phyloP scores from a whole-genome alignment of 257 asterid genomes.

The Solanum corneliomulleri region DNA sequence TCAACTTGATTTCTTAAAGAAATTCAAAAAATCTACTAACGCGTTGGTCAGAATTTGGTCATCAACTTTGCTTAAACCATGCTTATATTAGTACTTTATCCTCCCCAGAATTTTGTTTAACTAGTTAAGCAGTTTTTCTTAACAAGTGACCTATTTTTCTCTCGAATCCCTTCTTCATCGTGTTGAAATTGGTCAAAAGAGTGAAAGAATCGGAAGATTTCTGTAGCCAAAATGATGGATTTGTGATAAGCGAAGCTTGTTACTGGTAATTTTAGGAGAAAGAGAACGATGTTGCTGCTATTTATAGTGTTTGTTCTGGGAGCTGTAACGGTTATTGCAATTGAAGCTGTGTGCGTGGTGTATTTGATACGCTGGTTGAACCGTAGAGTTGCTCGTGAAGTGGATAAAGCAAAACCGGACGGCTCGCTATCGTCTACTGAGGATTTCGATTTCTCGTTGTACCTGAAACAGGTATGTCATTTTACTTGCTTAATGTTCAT shows the following conservation, averaged over 20 bases:
- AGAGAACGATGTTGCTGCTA: background rate
- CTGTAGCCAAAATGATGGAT: background rate
- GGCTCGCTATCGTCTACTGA: slow-evolving; percentile 4
- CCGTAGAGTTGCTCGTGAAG: slow-evolving; percentile 26
- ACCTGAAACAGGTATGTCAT: slow-evolving; percentile 46
- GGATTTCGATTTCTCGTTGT: slow-evolving; percentile 30
- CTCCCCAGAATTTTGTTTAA: background rate
- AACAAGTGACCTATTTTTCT: background rate
- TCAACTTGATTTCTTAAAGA: background rate
- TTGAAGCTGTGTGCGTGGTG: slow-evolving; percentile 46
- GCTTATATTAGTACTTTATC: background rate
- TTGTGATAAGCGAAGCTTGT: background rate
- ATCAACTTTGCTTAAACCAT: background rate
- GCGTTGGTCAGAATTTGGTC: background rate
- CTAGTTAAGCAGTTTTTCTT: background rate
- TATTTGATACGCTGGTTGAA: slow-evolving; percentile 44
- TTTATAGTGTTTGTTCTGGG: slow-evolving; percentile 48
- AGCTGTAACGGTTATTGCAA: slow-evolving; percentile 41
- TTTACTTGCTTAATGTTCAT: background rate
- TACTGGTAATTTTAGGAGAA: background rate
- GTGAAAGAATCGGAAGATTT: background rate
- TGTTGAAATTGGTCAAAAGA: background rate
- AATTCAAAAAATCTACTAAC: background rate
- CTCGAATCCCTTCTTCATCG: background rate
- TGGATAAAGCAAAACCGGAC: slow-evolving; percentile 11